Conservation (phyloP, 202 grass and related monocot species). For the Carex sylvatica region DNA sequence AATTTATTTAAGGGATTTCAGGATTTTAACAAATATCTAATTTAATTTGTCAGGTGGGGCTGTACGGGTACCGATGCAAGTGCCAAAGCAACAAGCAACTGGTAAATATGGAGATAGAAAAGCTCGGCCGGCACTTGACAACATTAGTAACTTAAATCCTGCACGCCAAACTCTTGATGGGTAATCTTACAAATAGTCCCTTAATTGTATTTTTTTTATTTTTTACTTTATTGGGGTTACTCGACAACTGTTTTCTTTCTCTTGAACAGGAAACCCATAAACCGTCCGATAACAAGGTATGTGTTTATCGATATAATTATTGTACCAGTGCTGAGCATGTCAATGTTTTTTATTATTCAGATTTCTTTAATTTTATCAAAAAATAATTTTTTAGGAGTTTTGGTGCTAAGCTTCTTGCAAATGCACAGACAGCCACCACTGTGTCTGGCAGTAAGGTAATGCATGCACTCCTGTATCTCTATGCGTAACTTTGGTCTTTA, state of each 20-base stretch:
- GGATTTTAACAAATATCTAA: neutral
- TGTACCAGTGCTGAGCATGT: neutral
- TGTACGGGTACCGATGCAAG: neutral
- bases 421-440: constrained; percentile 18
- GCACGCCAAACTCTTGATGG: constrained; percentile 9
- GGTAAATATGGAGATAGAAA: constrained; percentile 16
- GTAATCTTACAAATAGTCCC: constrained; percentile 18
- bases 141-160: constrained; percentile 24
- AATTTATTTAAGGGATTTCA: neutral
- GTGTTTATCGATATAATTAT: neutral
- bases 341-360: neutral
- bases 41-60: constrained; percentile 16
- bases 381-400: constrained; percentile 1
- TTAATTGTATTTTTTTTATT: neutral
- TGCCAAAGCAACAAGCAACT: constrained; percentile 9
- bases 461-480: constrained; percentile 4
- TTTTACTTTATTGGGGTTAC: neutral
- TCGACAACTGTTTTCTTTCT: neutral
- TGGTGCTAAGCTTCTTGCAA: constrained; percentile 21
- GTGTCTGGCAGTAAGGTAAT: constrained; percentile 24
- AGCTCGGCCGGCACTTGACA: constrained; percentile 22
- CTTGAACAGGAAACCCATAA: constrained; percentile 25
- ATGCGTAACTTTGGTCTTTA: neutral
- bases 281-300: constrained; percentile 29
- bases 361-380: constrained; percentile 1